Evolutionary conservation across 768 basidiomycete species (phyloP), one percentile per base, ranked within the genome.

Genomic region (Cubamyces lactineus): DNA sequence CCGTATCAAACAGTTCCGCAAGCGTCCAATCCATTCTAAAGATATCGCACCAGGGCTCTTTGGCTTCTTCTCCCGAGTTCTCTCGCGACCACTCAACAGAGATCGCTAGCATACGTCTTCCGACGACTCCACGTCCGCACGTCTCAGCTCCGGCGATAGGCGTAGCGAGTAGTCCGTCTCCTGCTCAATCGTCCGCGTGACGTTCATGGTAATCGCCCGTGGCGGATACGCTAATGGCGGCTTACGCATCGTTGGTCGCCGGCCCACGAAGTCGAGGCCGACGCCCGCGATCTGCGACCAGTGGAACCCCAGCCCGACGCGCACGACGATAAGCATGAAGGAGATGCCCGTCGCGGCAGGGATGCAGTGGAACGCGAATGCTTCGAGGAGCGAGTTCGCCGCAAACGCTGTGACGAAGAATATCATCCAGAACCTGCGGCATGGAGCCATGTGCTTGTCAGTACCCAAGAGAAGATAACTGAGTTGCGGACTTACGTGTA

Each of bases 271-370:
- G 26, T 43, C 42, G 11, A 42, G 26, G 30, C 28, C 41, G 28
- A 19, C 38, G 24, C 26, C 50, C 12, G 49, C 42, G 50, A 52
- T 51, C 41, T 60, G 59, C 9, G 59, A 52, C 51, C 51, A 60
- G 52, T 55, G 55, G 54, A 62, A 62, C 38, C 55, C 61, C 38
- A 62, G 62, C 30, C 58, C 57, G 53, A 63, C 62, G 57, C 62
- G 57, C 23, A 59, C 58, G 57, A 55, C 53, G 62, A 63, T 63
- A 53, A 63, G 62, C 57, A 59, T 63, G 57, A 59, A 59, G 19
- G 62, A 54, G 52, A 63, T 63, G 57, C 62, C 62, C 19, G 56
- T 62, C 50, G 51, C 61, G 51, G 61, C 56, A 51, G 61, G 61
- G 50, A 57, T 57, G 55, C 50, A 57, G 41, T 53, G 55, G 34